These are phyloP conservation scores for Metroxylon sagu DNA, from an alignment of 176 grass and related monocot genomes.

Conservation along the genomic window DNA sequence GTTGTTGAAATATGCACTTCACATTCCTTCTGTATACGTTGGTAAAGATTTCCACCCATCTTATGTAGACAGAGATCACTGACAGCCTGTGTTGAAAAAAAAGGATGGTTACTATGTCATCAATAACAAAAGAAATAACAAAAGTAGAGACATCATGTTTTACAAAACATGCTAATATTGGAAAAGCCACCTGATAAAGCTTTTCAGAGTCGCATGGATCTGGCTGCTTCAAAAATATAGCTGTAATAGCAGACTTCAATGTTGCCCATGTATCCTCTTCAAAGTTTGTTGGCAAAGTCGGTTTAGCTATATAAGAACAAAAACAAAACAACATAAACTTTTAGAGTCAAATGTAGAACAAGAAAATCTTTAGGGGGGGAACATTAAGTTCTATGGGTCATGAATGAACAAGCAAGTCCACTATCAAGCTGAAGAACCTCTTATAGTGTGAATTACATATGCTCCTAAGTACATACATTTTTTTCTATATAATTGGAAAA, in stretches of 20 bases:
- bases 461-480: too few relatives aligned
- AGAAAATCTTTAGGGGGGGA: too few relatives aligned
- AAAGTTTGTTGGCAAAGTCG: conserved; percentile 78
- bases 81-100: conserved; percentile 48
- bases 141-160: conserved; percentile 1
- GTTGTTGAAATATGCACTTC: conserved; percentile 83
- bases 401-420: too few relatives aligned
- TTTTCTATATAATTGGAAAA: too few relatives aligned
- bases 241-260: conserved; percentile 84
- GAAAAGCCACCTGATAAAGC: conserved; percentile 78
- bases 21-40: conserved; percentile 81
- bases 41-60: conserved; percentile 78
- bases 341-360: neutral
- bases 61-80: conserved; percentile 85
- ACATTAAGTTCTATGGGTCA: too few relatives aligned
- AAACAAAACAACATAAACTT: conserved; percentile 23
- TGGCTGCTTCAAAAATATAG: conserved; percentile 93
- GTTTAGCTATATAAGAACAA: conserved; percentile 46
- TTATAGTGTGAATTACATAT: too few relatives aligned
- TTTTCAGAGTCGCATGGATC: conserved; percentile 83
- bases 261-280: conserved; percentile 91
- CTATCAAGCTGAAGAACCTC: too few relatives aligned
- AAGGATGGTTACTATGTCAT: conserved; percentile 5
- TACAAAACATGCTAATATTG: conserved; percentile 3
- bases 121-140: neutral